phyloP scores from a whole-genome alignment of 2,329 filamentous ascomycete genomes.

The Magnaporthiopsis poae region DNA sequence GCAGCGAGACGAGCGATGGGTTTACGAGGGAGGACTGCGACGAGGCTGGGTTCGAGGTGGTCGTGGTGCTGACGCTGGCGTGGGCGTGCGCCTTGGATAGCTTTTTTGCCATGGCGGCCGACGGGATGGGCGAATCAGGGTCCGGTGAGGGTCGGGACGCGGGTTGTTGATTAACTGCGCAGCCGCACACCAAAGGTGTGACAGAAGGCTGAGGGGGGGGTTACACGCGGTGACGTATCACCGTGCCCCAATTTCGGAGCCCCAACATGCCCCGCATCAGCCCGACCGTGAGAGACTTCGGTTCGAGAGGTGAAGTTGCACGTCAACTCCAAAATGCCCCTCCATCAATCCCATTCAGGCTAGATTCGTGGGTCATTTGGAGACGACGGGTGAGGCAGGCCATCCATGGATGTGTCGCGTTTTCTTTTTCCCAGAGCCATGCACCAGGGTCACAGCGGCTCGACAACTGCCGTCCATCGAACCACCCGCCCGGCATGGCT shows the following conservation, averaged over 20 bases:
- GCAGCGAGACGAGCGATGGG: background rate
- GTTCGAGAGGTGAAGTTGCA: too few relatives aligned
- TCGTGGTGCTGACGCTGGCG: conserved; percentile 4
- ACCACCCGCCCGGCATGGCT: background rate
- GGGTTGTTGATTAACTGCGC: background rate
- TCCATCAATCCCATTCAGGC: too few relatives aligned
- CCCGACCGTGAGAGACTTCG: too few relatives aligned
- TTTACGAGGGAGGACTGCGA: background rate
- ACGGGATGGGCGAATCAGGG: background rate
- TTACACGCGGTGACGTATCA: background rate
- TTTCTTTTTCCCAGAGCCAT: conserved; percentile 6
- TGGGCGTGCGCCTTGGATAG: conserved; percentile 5
- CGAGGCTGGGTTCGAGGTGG: conserved; percentile 1
- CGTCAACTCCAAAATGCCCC: too few relatives aligned
- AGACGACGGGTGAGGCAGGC: too few relatives aligned
- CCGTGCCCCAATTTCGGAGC: background rate
- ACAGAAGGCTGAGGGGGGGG: background rate
- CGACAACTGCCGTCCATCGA: conserved; percentile 5
- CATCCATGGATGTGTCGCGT: too few relatives aligned
- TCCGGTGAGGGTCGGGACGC: background rate
- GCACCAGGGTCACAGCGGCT: background rate
- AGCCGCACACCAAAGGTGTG: background rate
- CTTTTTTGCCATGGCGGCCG: conserved; percentile 12
- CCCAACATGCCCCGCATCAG: background rate
- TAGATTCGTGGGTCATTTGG: too few relatives aligned